Evolutionary conservation across 306 rosid species (phyloP).

Genomic region (Dalbergia cochinchinensis): DNA sequence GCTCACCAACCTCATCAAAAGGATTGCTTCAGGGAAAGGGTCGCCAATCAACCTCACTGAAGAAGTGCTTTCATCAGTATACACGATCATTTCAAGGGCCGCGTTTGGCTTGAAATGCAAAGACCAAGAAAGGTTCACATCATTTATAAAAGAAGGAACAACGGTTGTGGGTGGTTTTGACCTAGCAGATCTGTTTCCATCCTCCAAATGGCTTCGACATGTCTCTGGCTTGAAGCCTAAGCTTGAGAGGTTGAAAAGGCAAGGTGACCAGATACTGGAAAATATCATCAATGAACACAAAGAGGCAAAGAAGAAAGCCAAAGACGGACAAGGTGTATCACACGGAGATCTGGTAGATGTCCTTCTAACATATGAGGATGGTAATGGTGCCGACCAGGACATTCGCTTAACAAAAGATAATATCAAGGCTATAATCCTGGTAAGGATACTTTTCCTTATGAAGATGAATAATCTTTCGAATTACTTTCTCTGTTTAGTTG

Average conservation of each 20-base stretch:
- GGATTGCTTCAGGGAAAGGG: constrained; percentile 15
- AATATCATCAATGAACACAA: constrained; percentile 36
- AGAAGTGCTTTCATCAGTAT: constrained; percentile 24
- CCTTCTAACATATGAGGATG: constrained; percentile 41
- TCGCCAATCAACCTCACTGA: constrained; percentile 41
- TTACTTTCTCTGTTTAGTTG: too few relatives aligned
- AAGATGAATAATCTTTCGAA: not conserved
- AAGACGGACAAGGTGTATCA: constrained; percentile 9
- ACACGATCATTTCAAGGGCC: constrained; percentile 38
- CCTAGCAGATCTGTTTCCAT: constrained; percentile 56
- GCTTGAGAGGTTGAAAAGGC: constrained; percentile 40
- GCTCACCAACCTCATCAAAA: constrained; percentile 13
- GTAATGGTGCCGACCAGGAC: not conserved
- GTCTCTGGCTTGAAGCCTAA: constrained; percentile 37
- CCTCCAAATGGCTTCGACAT: constrained; percentile 41
- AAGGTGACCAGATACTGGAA: constrained; percentile 28
- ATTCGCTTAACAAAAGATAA: constrained; percentile 12
- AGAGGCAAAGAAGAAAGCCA: constrained; percentile 12
- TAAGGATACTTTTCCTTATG: constrained; percentile 10
- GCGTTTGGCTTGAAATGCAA: constrained; percentile 51
- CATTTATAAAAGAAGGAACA: not conserved
- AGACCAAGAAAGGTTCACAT: constrained; percentile 44
- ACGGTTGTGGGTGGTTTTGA: constrained; percentile 36
- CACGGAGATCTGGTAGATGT: constrained; percentile 41
- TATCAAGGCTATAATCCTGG: constrained; percentile 42